These are phyloP conservation scores for Colletotrichum sp. DNA, from an alignment of 2,329 filamentous ascomycete species.

Conservation along the genomic window DNA sequence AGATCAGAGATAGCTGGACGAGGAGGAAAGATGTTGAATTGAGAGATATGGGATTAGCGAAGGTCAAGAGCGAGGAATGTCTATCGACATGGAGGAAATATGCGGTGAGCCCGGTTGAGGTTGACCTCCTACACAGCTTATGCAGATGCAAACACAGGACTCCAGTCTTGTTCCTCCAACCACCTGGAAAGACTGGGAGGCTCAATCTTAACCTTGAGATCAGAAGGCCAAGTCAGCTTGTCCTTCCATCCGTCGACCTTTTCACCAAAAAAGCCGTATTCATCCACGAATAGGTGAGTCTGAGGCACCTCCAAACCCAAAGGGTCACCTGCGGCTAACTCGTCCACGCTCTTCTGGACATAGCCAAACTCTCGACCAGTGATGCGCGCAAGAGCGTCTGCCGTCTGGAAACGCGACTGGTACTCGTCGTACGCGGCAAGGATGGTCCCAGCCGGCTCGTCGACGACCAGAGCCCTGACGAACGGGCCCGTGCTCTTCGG, in stretches of 20 bases:
- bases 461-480: slow-evolving; percentile 45
- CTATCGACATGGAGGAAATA: neutral
- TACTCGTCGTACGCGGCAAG: slow-evolving; percentile 50
- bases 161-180: neutral
- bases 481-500: slow-evolving; percentile 45
- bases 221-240: neutral
- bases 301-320: neutral
- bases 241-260: neutral
- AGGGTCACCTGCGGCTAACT: slow-evolving; percentile 28
- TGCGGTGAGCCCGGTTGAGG: neutral
- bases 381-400: slow-evolving; percentile 37
- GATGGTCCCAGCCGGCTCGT: slow-evolving; percentile 41
- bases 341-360: slow-evolving; percentile 30
- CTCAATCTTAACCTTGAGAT: neutral
- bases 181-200: neutral
- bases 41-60: neutral
- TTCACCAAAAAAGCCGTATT: slow-evolving; percentile 2
- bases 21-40: neutral
- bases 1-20: neutral
- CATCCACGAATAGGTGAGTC: neutral
- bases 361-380: slow-evolving; percentile 39
- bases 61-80: neutral
- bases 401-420: slow-evolving; percentile 34
- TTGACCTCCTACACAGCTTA: neutral
- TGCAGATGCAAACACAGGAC: neutral